A percentile compares a stretch with the other conserved stretches of the same genome.
Evolutionary conservation across 305 asterid genomes (phyloP).

Genomic region (Fraxinus paxiana): DNA sequence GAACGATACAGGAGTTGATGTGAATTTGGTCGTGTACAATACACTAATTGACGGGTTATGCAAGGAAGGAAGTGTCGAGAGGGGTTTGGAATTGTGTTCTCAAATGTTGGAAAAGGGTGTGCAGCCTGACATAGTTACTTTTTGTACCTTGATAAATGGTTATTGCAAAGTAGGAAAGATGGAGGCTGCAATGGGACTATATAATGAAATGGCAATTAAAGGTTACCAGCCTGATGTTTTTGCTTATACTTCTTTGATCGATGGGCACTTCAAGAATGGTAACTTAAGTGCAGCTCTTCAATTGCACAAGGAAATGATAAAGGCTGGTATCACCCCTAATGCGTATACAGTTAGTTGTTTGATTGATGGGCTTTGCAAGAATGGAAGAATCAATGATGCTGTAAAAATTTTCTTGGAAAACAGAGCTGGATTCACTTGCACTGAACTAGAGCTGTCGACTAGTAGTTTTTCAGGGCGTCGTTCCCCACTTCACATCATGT

Average conservation of each 20-base stretch:
- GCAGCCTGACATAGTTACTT: slow-evolving; percentile 51
- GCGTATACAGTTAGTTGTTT: slow-evolving; percentile 50
- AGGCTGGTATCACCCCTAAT: slow-evolving; percentile 48
- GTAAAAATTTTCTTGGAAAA: slow-evolving; percentile 45
- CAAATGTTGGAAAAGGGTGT: slow-evolving; percentile 56
- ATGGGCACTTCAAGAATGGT: slow-evolving; percentile 69
- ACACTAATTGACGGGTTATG: slow-evolving; percentile 61
- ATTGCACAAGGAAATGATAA: slow-evolving; percentile 57
- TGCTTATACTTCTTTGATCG: slow-evolving; percentile 58
- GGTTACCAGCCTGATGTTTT: slow-evolving; percentile 66
- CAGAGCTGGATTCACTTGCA: slow-evolving; percentile 13
- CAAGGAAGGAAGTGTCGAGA: slow-evolving; percentile 49
- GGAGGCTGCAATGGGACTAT: slow-evolving; percentile 67
- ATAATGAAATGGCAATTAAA: slow-evolving; percentile 62
- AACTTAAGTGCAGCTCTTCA: slow-evolving; percentile 55
- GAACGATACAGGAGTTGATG: slow-evolving; percentile 34
- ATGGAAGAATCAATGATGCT: slow-evolving; percentile 61
- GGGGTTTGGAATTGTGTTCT: slow-evolving; percentile 60
- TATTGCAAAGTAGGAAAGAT: slow-evolving; percentile 53
- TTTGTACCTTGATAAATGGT: slow-evolving; percentile 61
- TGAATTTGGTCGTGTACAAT: slow-evolving; percentile 53
- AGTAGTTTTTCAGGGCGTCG: not conserved
- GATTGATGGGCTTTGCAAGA: slow-evolving; percentile 58
- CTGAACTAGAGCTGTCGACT: slow-evolving; percentile 11
- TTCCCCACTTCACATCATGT: slow-evolving; percentile 32